Percentiles rank a stretch among this genome's conserved stretches.
phyloP scores from a whole-genome alignment of 768 basidiomycete genomes.

The Amyloporia xantha region DNA sequence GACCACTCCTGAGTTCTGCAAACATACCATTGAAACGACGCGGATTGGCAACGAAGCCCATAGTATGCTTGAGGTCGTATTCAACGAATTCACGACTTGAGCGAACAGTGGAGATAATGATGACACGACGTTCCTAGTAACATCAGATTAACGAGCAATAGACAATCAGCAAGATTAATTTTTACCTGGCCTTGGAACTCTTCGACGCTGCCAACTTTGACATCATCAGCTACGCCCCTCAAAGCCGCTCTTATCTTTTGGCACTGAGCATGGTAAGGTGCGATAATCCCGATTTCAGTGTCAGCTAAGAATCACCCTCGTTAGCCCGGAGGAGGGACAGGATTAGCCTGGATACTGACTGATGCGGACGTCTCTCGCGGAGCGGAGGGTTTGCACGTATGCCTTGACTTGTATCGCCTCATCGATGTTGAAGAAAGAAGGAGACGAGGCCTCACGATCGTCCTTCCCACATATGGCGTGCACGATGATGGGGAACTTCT shows the following conservation, averaged over 20 bases:
- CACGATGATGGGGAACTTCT: slow-evolving; percentile 28
- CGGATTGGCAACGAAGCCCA: slow-evolving; percentile 31
- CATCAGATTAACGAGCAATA: neutral
- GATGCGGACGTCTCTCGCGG: slow-evolving; percentile 21
- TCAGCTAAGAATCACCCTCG: slow-evolving; percentile 12
- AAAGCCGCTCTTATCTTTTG: slow-evolving; percentile 26
- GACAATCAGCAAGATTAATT: neutral
- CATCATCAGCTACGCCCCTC: slow-evolving; percentile 8
- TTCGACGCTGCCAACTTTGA: slow-evolving; percentile 35
- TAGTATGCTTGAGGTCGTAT: slow-evolving; percentile 23
- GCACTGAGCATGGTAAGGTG: slow-evolving; percentile 35
- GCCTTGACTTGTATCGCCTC: slow-evolving; percentile 30
- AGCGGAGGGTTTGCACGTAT: slow-evolving; percentile 25
- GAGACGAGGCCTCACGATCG: slow-evolving; percentile 28
- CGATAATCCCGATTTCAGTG: slow-evolving; percentile 31
- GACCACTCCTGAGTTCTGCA: no score
- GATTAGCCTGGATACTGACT: slow-evolving; percentile 20
- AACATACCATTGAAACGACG: slow-evolving; percentile 34
- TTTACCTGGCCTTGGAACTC: slow-evolving; percentile 38
- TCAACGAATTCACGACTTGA: slow-evolving; percentile 24
- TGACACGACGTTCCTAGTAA: slow-evolving; percentile 30
- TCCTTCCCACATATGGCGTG: slow-evolving; percentile 30
- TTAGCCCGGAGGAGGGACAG: neutral
- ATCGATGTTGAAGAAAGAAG: slow-evolving; percentile 34
- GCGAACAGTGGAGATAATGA: slow-evolving; percentile 32